Evolutionary conservation across 441 rosid species (phyloP).

Genomic region (Erysimum pusillum): DNA sequence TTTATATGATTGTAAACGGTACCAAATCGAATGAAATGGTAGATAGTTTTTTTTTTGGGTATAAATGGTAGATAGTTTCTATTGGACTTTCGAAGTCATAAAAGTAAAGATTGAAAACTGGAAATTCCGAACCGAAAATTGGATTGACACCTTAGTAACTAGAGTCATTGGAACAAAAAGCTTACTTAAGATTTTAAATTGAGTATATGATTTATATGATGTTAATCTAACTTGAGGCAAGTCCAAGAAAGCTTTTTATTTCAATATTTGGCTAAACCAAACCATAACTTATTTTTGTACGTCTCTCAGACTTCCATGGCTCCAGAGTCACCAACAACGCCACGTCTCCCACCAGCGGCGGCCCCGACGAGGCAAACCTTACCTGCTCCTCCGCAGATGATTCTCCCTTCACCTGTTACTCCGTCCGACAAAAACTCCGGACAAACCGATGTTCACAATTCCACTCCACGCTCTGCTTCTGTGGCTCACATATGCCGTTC

Average conservation of each 20-base stretch:
- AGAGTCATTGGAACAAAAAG: constrained; percentile 2
- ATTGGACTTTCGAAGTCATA: too few relatives aligned
- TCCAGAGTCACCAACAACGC: constrained; percentile 35
- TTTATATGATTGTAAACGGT: too few relatives aligned
- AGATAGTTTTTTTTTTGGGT: too few relatives aligned
- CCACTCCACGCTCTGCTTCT: constrained; percentile 48
- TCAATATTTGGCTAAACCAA: background rate
- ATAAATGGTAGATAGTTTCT: too few relatives aligned
- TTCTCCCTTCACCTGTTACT: constrained; percentile 46
- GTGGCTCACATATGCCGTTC: constrained; percentile 36
- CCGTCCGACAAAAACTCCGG: constrained; percentile 48
- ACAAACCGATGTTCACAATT: constrained; percentile 45
- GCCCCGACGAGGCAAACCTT: constrained; percentile 36
- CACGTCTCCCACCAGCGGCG: constrained; percentile 44
- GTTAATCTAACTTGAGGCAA: background rate
- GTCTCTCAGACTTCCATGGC: constrained; percentile 31
- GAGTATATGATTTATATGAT: background rate
- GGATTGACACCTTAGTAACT: background rate
- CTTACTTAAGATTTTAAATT: background rate
- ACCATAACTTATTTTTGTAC: constrained; percentile 8
- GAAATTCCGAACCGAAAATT: background rate
- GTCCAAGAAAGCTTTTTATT: background rate
- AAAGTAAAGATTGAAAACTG: background rate
- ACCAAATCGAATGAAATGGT: background rate
- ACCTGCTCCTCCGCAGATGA: constrained; percentile 43